These are phyloP conservation scores for Penicillium robsamsonii DNA, from an alignment of 495 filamentous ascomycete genomes.

Conservation along the genomic window DNA sequence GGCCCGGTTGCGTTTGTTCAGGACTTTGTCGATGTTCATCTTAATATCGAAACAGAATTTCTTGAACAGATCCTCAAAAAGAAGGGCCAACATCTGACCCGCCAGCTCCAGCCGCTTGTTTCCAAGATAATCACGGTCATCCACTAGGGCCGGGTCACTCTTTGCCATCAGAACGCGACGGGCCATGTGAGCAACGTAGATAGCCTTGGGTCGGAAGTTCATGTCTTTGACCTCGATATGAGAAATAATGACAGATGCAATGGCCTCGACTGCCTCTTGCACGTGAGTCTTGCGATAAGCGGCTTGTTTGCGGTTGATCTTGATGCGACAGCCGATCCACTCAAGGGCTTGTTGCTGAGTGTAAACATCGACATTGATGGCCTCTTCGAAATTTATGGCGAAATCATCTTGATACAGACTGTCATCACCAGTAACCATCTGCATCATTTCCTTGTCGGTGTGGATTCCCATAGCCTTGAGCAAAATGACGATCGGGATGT, in stretches of 20 bases:
- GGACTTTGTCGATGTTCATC: slow-evolving; percentile 84
- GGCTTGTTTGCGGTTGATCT: slow-evolving; percentile 67
- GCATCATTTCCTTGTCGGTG: slow-evolving; percentile 89
- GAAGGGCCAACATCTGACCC: slow-evolving; percentile 87
- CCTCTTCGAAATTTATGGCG: slow-evolving; percentile 90
- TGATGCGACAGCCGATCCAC: slow-evolving; percentile 80
- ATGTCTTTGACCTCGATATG: slow-evolving; percentile 87
- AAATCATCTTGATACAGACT: slow-evolving; percentile 89
- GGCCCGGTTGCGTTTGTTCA: slow-evolving; percentile 84
- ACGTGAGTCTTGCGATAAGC: slow-evolving; percentile 64
- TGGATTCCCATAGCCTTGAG: slow-evolving; percentile 93
- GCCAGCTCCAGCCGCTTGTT: slow-evolving; percentile 95
- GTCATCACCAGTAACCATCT: slow-evolving; percentile 82
- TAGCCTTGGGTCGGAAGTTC: slow-evolving; percentile 91
- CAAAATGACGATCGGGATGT: slow-evolving; percentile 86
- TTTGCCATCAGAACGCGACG: slow-evolving; percentile 90
- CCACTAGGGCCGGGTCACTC: slow-evolving; percentile 81
- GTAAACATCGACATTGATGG: slow-evolving; percentile 71
- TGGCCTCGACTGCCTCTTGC: slow-evolving; percentile 86
- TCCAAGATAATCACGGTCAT: slow-evolving; percentile 96
- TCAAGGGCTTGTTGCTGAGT: slow-evolving; percentile 95
- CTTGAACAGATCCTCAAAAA: slow-evolving; percentile 98
- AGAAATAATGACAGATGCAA: slow-evolving; percentile 86
- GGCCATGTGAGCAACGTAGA: slow-evolving; percentile 96
- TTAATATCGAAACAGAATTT: slow-evolving; percentile 85